phyloP scores from a whole-genome alignment of 1,284 basidiomycete species.

The Somion occarium region DNA sequence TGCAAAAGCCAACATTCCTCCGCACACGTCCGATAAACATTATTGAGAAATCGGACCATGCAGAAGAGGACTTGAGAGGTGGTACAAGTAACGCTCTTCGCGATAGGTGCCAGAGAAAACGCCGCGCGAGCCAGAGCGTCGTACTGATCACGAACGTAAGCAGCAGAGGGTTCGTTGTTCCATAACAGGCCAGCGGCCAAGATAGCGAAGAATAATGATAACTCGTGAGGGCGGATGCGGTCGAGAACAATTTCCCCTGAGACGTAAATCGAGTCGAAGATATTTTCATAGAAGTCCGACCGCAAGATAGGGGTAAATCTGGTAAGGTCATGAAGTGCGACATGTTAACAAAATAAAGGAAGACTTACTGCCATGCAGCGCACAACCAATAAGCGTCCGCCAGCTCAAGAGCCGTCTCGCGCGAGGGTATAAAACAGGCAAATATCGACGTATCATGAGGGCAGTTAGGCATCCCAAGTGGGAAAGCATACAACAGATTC shows the following conservation, averaged over 20 bases:
- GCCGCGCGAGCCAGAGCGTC: conserved; percentile 41
- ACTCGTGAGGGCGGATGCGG: conserved; percentile 38
- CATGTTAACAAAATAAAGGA: background rate
- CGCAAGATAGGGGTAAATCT: conserved; percentile 40
- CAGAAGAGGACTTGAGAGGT: conserved; percentile 47
- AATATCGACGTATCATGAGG: conserved; percentile 35
- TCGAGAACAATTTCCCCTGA: conserved; percentile 28
- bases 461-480: conserved; percentile 38
- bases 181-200: conserved; percentile 40
- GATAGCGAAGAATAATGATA: conserved; percentile 46
- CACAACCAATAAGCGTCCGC: conserved; percentile 39
- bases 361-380: conserved; percentile 44
- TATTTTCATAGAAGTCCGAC: conserved; percentile 32
- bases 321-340: too few relatives aligned
- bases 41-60: conserved; percentile 39
- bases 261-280: conserved; percentile 39
- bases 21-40: conserved; percentile 36
- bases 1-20: conserved; percentile 45
- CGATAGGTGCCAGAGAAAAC: conserved; percentile 38
- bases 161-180: conserved; percentile 30
- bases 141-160: conserved; percentile 33
- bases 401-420: conserved; percentile 33
- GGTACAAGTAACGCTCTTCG: conserved; percentile 38
- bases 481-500: conserved; percentile 43
- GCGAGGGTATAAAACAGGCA: conserved; percentile 35